These are phyloP conservation scores for Urtica urens DNA, from an alignment of 306 rosid genomes.

Conservation along the genomic window DNA sequence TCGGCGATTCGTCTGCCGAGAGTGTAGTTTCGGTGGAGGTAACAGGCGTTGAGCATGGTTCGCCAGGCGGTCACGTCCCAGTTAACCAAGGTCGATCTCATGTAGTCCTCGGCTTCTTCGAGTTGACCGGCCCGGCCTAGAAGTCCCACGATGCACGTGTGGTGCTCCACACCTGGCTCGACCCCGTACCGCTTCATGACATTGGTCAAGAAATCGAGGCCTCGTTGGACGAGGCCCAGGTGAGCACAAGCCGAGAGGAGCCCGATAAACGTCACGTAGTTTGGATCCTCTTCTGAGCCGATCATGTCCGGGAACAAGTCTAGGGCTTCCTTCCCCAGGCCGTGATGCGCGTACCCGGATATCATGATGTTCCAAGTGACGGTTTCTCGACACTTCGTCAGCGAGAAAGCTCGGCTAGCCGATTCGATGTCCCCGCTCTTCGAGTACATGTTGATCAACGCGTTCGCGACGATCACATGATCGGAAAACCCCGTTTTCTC, in stretches of 20 bases:
- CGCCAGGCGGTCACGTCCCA: conserved; percentile 34
- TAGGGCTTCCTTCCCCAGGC: conserved; percentile 56
- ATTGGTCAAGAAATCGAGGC: conserved; percentile 37
- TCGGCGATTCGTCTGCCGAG: conserved; percentile 25
- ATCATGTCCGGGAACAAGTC: conserved; percentile 41
- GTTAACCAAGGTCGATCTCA: conserved; percentile 19
- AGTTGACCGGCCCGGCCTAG: conserved; percentile 30
- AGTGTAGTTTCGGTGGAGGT: conserved; percentile 18
- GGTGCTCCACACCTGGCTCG: conserved; percentile 28
- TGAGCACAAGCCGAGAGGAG: conserved; percentile 55
- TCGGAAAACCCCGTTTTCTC: conserved; percentile 46
- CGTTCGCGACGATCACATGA: conserved; percentile 37
- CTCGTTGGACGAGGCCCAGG: conserved; percentile 40
- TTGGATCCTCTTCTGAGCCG: conserved; percentile 33
- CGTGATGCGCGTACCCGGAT: conserved; percentile 56
- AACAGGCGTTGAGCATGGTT: conserved; percentile 29
- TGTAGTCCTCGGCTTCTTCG: conserved; percentile 22
- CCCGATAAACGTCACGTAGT: conserved; percentile 39
- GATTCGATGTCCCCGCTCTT: conserved; percentile 52
- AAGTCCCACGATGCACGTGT: conserved; percentile 29
- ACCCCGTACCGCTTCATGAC: conserved; percentile 28
- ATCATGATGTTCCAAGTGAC: conserved; percentile 57
- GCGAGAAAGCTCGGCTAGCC: conserved; percentile 34
- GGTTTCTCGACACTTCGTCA: conserved; percentile 27
- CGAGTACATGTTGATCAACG: conserved; percentile 60